Base-by-base conservation (phyloP, 768 basidiomycete genomes). In the Chalciporus sphaerocephalus region DNA sequence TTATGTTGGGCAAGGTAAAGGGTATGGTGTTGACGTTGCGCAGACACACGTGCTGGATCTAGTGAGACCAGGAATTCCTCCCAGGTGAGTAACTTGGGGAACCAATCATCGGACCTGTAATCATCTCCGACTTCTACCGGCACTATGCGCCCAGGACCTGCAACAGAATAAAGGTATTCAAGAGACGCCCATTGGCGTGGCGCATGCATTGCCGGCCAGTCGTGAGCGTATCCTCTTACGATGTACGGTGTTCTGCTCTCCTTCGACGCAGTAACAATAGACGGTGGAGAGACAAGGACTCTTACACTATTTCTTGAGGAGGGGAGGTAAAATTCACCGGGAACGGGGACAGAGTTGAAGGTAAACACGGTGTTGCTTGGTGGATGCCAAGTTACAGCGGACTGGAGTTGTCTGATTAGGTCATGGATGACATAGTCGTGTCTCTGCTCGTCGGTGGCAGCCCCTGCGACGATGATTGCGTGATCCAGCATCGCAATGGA, bases 1-100 rank as follows among this genome's bases (percentile, higher is more conserved):
- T 82, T 78, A 67, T 99, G 85, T 60, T 99, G 96, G 0, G 96
- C 96, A 35, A 99, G 80, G 63, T 99, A 99, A 28, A 85, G 54
- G 12, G 70, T 60, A 2, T 73, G 60, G 40, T 44, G 52, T 24
- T 52, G 51, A 36, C 45, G 46, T 6, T 46, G 47, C 2, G 44
- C 47, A 12, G 51, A 44, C 21, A 18, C 21, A 13, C 51, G 44
- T 42, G 68, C 66, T 44, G 55, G 36, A 45, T 44, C 53, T 25
- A 83, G 54, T 48, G 69, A 64, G 46, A 70, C 54, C 6, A 97
- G 70, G 61, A 98, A 93, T 2, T 71, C 73, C 27, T 87, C 81
- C 82, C 92, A 96, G 17, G 62, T 56, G 64, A 96, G 79, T 43
- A 98, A 70, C 52, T 68, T 67, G 62, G 95, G 95, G 1, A 76